phyloP scores from a whole-genome alignment of 225 moss, liverwort and hornwort genomes.

The Marchantia polymorpha region DNA sequence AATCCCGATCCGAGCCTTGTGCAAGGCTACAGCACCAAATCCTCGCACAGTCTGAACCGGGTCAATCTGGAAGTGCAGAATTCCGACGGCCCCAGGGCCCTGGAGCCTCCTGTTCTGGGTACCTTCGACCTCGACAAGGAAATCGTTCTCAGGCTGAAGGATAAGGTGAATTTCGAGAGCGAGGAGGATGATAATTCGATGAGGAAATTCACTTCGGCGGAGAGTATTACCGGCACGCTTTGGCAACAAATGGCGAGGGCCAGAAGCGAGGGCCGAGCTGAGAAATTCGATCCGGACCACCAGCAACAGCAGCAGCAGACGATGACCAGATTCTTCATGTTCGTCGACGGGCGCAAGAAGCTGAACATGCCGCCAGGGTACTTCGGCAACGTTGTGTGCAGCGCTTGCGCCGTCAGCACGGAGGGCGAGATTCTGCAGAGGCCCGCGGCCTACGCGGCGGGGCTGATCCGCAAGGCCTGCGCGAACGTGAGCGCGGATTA shows the following conservation, averaged over 20 bases:
- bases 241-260: constrained; percentile 22
- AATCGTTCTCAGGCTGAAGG: constrained; percentile 6
- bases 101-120: background rate
- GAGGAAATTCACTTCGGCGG: constrained; percentile 15
- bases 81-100: background rate
- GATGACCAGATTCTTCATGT: constrained; percentile 24
- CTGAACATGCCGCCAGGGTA: constrained; percentile 14
- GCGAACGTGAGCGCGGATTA: constrained; percentile 16
- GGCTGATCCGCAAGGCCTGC: background rate
- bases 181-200: background rate
- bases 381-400: constrained; percentile 27
- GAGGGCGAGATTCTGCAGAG: constrained; percentile 13
- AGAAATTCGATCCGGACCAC: background rate
- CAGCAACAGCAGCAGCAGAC: background rate
- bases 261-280: background rate
- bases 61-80: background rate
- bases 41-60: background rate
- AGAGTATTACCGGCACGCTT: constrained; percentile 2
- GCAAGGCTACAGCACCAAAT: constrained; percentile 4
- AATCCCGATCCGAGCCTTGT: background rate
- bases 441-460: constrained; percentile 8
- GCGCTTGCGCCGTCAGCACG: constrained; percentile 7
- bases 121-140: constrained; percentile 20
- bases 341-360: constrained; percentile 25
- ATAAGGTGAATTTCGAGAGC: background rate